These are phyloP conservation scores for Phytopythium sindhum DNA, from an alignment of 352 stramenopile species.

Conservation along the genomic window DNA sequence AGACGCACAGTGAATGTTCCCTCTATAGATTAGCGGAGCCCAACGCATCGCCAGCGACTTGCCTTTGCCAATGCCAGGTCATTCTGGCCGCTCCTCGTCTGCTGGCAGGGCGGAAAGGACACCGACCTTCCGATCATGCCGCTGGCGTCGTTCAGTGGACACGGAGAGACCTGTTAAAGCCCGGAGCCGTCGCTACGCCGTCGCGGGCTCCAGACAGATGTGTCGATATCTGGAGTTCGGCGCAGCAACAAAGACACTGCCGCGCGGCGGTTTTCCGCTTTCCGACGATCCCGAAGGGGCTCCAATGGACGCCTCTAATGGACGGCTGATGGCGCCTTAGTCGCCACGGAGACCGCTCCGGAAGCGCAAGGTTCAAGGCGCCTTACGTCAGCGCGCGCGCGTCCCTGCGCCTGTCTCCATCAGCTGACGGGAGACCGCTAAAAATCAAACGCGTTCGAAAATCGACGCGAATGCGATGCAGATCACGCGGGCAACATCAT, in stretches of 20 bases:
- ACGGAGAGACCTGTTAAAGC: background rate
- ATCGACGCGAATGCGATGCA: background rate
- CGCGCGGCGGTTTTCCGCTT: background rate
- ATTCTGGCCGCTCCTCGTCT: too few relatives aligned
- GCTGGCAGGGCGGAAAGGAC: too few relatives aligned
- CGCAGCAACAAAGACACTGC: background rate
- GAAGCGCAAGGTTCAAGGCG: background rate
- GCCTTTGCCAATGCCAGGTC: too few relatives aligned
- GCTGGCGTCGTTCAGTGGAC: too few relatives aligned
- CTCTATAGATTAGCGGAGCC: too few relatives aligned
- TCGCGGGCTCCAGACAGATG: background rate
- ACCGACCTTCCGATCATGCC: too few relatives aligned
- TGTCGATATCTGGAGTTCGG: background rate
- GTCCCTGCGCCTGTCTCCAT: background rate
- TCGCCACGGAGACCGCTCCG: background rate
- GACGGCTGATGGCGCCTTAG: background rate
- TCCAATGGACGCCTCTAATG: background rate
- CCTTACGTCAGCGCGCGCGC: background rate
- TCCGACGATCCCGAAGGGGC: background rate
- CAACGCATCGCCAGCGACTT: too few relatives aligned
- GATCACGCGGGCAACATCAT: background rate
- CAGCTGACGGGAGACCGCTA: background rate
- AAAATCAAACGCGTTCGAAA: constrained; percentile 7
- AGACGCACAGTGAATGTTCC: too few relatives aligned
- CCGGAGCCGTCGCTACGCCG: background rate